phyloP scores from a whole-genome alignment of 805 yeast genomes.

The Lipomyces yamanashiensis region DNA sequence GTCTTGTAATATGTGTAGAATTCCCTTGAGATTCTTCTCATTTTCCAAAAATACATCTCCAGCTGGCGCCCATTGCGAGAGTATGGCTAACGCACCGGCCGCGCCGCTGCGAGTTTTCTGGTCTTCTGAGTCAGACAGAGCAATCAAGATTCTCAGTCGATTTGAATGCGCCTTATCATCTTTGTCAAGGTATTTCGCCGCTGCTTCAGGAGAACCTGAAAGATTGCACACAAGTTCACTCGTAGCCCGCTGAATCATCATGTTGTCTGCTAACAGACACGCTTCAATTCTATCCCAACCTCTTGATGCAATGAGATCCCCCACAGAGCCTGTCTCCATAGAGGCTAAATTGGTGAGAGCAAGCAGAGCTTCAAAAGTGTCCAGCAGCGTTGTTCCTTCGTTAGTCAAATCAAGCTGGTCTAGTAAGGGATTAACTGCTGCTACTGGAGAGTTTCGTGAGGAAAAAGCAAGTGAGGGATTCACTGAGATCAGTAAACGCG shows the following conservation, averaged over 20 bases:
- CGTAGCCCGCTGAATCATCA: slow-evolving; percentile 59
- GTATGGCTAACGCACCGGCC: slow-evolving; percentile 48
- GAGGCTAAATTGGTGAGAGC: slow-evolving; percentile 74
- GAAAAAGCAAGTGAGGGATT: slow-evolving; percentile 47
- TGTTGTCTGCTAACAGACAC: slow-evolving; percentile 52
- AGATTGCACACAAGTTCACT: slow-evolving; percentile 70
- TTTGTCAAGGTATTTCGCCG: slow-evolving; percentile 46
- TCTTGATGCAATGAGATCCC: slow-evolving; percentile 48
- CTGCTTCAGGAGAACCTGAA: slow-evolving; percentile 48
- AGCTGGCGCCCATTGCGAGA: slow-evolving; percentile 47
- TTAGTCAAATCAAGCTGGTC: slow-evolving; percentile 39
- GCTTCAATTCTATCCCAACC: slow-evolving; percentile 56
- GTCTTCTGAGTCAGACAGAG: slow-evolving; percentile 46
- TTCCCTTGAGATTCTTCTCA: slow-evolving; percentile 38
- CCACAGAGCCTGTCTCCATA: slow-evolving; percentile 48
- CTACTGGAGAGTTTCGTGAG: slow-evolving; percentile 42
- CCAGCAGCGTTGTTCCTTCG: slow-evolving; percentile 43
- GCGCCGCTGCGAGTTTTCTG: slow-evolving; percentile 46
- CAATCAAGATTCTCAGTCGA: slow-evolving; percentile 43
- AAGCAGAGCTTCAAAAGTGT: slow-evolving; percentile 59
- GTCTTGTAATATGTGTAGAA: slow-evolving; percentile 36
- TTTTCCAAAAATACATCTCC: slow-evolving; percentile 41
- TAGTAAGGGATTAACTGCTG: slow-evolving; percentile 44
- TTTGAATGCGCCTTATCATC: slow-evolving; percentile 40
- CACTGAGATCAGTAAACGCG: slow-evolving; percentile 46